phyloP scores from a whole-genome alignment of 331 rosid genomes.

The Dryas integrifolia region DNA sequence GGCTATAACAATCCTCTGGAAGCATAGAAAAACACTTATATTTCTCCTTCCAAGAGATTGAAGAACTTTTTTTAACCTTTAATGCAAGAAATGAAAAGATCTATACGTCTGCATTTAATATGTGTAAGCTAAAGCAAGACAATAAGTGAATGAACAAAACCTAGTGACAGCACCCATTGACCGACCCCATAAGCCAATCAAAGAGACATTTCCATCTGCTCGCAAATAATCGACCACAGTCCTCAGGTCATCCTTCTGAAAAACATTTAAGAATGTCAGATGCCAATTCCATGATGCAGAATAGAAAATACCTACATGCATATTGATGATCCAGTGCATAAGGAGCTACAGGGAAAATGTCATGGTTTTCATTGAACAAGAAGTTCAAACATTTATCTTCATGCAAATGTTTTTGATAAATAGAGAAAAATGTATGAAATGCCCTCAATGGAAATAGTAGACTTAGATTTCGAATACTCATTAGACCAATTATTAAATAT shows the following conservation, averaged over 20 bases:
- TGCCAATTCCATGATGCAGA: slow-evolving; percentile 20
- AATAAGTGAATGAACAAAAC: slow-evolving; percentile 40
- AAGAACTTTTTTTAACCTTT: neutral
- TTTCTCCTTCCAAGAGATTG: neutral
- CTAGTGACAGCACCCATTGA: slow-evolving; percentile 99
- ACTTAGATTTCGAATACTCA: neutral
- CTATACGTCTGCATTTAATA: slow-evolving; percentile 6
- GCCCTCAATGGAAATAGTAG: neutral
- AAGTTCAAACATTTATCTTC: neutral
- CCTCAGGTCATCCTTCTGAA: slow-evolving; percentile 83
- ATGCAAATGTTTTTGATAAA: neutral
- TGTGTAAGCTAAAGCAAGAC: slow-evolving; percentile 22
- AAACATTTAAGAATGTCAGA: slow-evolving; percentile 33
- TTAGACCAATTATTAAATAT: neutral
- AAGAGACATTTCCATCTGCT: slow-evolving; percentile 82
- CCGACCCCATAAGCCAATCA: slow-evolving; percentile 99
- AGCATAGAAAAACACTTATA: neutral
- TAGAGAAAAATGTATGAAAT: slow-evolving; percentile 3
- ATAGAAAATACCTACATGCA: slow-evolving; percentile 8
- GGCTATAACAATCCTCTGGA: neutral
- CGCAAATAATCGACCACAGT: slow-evolving; percentile 84
- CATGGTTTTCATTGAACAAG: neutral
- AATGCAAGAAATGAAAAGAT: neutral
- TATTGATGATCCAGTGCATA: slow-evolving; percentile 6
- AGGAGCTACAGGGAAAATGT: neutral